Percentiles rank a stretch among this genome's conserved stretches.
Evolutionary conservation across 106 monocot genomes (phyloP).

Genomic region (Allium sativum): DNA sequence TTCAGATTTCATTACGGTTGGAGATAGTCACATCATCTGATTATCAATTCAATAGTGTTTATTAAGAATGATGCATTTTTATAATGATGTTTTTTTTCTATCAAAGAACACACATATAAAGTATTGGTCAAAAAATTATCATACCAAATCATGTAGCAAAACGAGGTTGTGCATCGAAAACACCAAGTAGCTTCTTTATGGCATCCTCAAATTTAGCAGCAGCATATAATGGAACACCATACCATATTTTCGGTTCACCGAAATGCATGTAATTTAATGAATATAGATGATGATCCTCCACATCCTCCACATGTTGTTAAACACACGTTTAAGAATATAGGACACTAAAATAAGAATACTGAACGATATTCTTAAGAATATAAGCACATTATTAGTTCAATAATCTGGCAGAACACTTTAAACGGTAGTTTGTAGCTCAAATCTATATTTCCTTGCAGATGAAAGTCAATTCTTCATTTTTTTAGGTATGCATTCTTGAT

Average conservation of each 20-base stretch:
- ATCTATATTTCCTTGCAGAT: no score
- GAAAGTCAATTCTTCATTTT: no score
- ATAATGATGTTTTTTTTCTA: neutral
- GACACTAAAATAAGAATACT: no score
- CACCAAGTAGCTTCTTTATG: slow-evolving; percentile 77
- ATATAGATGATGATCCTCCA: slow-evolving; percentile 96
- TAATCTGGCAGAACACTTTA: no score
- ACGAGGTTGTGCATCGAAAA: slow-evolving; percentile 88
- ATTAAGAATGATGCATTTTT: neutral
- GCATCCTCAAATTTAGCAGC: slow-evolving; percentile 79
- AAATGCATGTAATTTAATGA: slow-evolving; percentile 98
- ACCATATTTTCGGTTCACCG: slow-evolving; percentile 95
- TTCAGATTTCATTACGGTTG: neutral
- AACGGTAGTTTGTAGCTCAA: no score
- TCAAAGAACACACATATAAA: no score
- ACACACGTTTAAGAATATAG: no score
- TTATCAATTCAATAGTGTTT: neutral
- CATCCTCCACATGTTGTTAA: slow-evolving; percentile 91
- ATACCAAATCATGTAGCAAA: slow-evolving; percentile 90
- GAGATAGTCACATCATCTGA: neutral
- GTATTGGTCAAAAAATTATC: neutral
- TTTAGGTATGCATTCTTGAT: no score
- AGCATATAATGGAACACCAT: slow-evolving; percentile 76
- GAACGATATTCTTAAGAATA: no score
- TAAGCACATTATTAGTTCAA: no score